phyloP scores from a whole-genome alignment of 768 basidiomycete species.

The Mycena alexandri region DNA sequence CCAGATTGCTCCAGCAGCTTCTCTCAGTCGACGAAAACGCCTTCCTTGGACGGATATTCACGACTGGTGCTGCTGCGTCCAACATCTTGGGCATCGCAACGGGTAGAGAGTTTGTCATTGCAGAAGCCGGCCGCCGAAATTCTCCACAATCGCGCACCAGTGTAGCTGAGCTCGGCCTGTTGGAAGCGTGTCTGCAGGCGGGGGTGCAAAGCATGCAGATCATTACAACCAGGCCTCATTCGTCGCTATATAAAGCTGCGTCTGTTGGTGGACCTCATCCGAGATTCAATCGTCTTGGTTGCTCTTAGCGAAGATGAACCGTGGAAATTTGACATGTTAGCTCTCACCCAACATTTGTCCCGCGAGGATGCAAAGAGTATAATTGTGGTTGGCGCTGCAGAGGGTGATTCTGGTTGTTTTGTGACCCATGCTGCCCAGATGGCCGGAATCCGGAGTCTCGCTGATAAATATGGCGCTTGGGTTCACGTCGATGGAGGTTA shows the following conservation, averaged over 20 bases:
- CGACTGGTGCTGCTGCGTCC: conserved; percentile 33
- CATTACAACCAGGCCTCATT: conserved; percentile 32
- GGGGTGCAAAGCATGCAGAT: conserved; percentile 27
- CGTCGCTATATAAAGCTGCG: conserved; percentile 36
- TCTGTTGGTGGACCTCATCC: conserved; percentile 28
- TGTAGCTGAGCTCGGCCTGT: conserved; percentile 30
- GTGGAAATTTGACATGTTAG: conserved; percentile 32
- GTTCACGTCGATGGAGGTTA: conserved; percentile 36
- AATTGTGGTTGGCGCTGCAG: conserved; percentile 31
- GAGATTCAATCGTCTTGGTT: conserved; percentile 18
- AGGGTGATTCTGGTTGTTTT: conserved; percentile 31
- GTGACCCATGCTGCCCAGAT: conserved; percentile 29
- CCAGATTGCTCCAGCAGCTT: conserved; percentile 36
- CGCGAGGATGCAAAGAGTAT: conserved; percentile 13
- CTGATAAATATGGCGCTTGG: conserved; percentile 35
- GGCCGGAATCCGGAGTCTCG: conserved; percentile 30
- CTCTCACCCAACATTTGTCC: conserved; percentile 20
- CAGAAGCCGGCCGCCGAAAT: conserved; percentile 30
- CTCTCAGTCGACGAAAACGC: conserved; percentile 17
- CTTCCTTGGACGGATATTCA: conserved; percentile 31
- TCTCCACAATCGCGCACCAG: conserved; percentile 6
- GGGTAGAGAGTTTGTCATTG: conserved; percentile 34
- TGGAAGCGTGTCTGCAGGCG: conserved; percentile 31
- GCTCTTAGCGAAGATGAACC: conserved; percentile 29
- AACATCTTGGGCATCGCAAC: conserved; percentile 31